Percentiles rank a stretch among this genome's conserved stretches.
Conservation (phyloP, 164 flowering plant species). For the Kalanchoe fedtschenkoi region DNA sequence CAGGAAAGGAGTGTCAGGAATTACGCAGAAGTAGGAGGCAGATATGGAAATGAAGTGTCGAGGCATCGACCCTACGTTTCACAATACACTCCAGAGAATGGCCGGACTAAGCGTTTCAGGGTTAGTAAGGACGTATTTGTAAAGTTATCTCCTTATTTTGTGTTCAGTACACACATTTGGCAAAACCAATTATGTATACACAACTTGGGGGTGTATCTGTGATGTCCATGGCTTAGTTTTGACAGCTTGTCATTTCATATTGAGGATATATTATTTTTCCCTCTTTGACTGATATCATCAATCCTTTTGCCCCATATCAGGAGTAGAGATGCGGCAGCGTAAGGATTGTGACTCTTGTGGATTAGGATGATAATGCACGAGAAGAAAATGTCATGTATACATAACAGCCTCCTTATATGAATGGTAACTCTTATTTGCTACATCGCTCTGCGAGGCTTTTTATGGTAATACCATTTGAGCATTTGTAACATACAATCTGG, state of each 20-base stretch:
- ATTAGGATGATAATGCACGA: not conserved
- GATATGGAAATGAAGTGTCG: conserved; percentile 34
- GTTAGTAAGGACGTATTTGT: conserved; percentile 36
- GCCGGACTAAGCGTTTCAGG: conserved; percentile 61
- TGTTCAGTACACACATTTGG: not conserved
- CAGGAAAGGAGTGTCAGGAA: conserved; percentile 29
- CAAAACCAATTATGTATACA: not conserved
- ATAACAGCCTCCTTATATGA: not conserved
- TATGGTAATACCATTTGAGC: no score
- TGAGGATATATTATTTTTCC: not conserved
- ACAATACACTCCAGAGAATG: conserved; percentile 25
- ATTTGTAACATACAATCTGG: no score
- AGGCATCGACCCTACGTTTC: conserved; percentile 25
- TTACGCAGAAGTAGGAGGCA: conserved; percentile 14
- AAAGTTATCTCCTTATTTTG: not conserved
- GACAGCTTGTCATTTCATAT: not conserved
- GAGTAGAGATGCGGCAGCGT: not conserved
- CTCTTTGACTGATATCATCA: not conserved
- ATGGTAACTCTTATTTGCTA: not conserved
- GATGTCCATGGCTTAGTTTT: not conserved
- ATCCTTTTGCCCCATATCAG: not conserved
- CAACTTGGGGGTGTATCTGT: no score
- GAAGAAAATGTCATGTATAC: not conserved
- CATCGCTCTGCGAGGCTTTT: not conserved
- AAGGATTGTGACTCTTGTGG: not conserved